Evolutionary conservation across 1,284 basidiomycete genomes (phyloP), one percentile per base, ranked within the genome.

Genomic region (Austroboletus rostrupii): DNA sequence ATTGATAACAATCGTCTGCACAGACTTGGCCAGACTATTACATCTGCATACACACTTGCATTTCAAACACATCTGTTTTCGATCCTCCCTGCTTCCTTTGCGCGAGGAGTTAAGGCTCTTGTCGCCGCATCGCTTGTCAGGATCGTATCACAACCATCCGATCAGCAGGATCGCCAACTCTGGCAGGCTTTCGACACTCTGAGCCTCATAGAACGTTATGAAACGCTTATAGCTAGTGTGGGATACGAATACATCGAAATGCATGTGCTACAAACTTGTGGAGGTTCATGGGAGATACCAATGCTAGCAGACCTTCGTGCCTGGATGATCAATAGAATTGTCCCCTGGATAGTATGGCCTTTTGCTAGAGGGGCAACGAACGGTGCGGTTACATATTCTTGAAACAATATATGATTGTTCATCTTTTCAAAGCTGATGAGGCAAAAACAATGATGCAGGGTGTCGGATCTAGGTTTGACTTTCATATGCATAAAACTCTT

Each of bases 381-480:
- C 54, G 68, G 83, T 85, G 58, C 77, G 56, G 5, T n/a, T 16
- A 19, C 29, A 19, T n/a, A 72, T 47, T 51, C 36, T 53, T 49
- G 40, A 28, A 41, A 45, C 55, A 61, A 57, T 11, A 49, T 49
- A 41, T 40, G 61, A 49, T 49, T 61, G 62, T 40, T 64, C 58
- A 47, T 49, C 37, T 45, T 45, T 35, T 33, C 52, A 43, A 54
- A 88, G 85, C 78, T 36, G 82, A 87, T 10, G 87, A 90, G 58
- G 87, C 83, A 5, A 73, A 79, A 44, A 70, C 73, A 7, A 83
- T 91, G 74, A 72, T 94, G 43, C 79, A 87, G 57, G 88, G 89
- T 3, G 85, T 95, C 28, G 89, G 90, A 36, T 85, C 87, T 1
- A 73, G 93, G 48, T 92, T 96, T 61, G 93, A 96, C 58, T 94